Evolutionary conservation across 352 stramenopile genomes (phyloP).

Genomic region (Globisporangium spinosum): DNA sequence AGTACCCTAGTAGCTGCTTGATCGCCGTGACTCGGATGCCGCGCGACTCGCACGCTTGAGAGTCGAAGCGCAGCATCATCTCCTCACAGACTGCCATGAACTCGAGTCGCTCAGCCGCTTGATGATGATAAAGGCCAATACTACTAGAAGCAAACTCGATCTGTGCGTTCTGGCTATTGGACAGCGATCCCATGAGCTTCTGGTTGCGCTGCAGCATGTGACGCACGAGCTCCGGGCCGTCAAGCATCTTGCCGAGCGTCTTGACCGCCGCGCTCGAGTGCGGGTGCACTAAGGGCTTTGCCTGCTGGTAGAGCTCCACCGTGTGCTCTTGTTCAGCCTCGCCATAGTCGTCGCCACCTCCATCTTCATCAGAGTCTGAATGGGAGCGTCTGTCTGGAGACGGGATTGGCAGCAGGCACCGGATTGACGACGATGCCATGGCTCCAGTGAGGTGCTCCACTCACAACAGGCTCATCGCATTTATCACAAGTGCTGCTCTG

Average conservation of each 20-base stretch:
- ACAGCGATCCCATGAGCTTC: neutral
- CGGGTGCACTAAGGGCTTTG: slow-evolving; percentile 50
- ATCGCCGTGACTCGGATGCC: slow-evolving; percentile 30
- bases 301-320: slow-evolving; percentile 48
- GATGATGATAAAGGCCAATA: neutral
- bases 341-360: slow-evolving; percentile 5
- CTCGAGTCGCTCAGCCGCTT: slow-evolving; percentile 20
- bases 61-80: slow-evolving; percentile 47
- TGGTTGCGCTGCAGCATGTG: slow-evolving; percentile 53
- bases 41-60: slow-evolving; percentile 27
- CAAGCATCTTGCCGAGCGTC: slow-evolving; percentile 53
- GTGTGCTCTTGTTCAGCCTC: neutral
- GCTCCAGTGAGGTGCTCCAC: neutral
- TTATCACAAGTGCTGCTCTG: neutral
- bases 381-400: neutral
- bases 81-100: slow-evolving; percentile 49
- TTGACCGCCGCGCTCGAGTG: slow-evolving; percentile 56
- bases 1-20: slow-evolving; percentile 39
- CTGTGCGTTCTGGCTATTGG: neutral
- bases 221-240: slow-evolving; percentile 37
- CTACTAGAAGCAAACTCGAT: neutral
- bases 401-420: slow-evolving; percentile 12
- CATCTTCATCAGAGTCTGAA: slow-evolving; percentile 1
- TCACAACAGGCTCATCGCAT: neutral
- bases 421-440: slow-evolving; percentile 12